Evolutionary conservation across 1,284 basidiomycete genomes (phyloP).

Genomic region (Tremellales sp.): DNA sequence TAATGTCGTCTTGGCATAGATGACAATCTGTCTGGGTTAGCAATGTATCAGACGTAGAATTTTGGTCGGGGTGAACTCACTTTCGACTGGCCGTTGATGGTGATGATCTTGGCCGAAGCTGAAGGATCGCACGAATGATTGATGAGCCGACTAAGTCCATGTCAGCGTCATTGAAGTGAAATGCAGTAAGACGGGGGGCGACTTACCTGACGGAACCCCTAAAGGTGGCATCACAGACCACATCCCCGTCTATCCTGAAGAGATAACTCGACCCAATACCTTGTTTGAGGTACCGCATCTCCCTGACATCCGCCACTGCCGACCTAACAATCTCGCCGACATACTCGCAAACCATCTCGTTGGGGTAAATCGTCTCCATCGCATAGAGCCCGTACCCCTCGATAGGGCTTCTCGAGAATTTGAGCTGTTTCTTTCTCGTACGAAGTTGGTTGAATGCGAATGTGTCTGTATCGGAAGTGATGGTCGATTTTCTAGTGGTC

Average conservation of each 20-base stretch:
- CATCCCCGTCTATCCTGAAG: constrained; percentile 85
- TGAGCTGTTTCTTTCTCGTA: constrained; percentile 94
- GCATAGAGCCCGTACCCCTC: constrained; percentile 98
- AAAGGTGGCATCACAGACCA: constrained; percentile 96
- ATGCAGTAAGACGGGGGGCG: background rate
- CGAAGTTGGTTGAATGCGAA: constrained; percentile 98
- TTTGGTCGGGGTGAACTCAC: constrained; percentile 14
- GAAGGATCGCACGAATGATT: constrained; percentile 97
- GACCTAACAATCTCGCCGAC: constrained; percentile 95
- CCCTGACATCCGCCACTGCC: constrained; percentile 92
- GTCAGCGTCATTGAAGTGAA: background rate
- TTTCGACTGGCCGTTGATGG: constrained; percentile 89
- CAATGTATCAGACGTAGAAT: background rate
- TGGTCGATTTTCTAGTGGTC: constrained; percentile 72
- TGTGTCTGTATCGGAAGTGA: constrained; percentile 52
- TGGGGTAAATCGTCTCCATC: constrained; percentile 85
- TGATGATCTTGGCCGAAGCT: constrained; percentile 97
- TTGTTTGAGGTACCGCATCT: constrained; percentile 92
- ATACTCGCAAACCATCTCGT: constrained; percentile 99
- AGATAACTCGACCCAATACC: constrained; percentile 94
- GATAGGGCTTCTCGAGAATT: constrained; percentile 92
- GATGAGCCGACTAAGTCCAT: constrained; percentile 68
- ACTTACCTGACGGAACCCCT: constrained; percentile 93
- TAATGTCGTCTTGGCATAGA: constrained; percentile 93
- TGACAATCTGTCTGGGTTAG: constrained; percentile 68